These are phyloP conservation scores for Coffea canephora DNA, from an alignment of 257 asterid genomes.

Conservation along the genomic window DNA sequence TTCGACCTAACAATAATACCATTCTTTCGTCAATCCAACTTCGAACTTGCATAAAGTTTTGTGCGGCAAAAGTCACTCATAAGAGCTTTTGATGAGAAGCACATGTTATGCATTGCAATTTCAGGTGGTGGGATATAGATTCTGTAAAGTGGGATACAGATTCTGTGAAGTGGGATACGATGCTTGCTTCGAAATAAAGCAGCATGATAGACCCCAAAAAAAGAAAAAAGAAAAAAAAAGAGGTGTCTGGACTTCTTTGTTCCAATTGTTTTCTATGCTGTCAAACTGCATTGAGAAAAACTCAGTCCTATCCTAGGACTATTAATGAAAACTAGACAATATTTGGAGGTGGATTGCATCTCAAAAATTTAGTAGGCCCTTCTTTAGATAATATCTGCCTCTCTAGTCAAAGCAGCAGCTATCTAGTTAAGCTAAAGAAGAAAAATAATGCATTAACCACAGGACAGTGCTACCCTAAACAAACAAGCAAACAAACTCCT, in stretches of 20 bases:
- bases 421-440: not conserved
- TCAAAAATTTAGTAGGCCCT: not conserved
- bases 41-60: not conserved
- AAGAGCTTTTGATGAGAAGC: not conserved
- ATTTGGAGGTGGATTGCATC: not conserved
- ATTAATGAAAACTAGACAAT: not conserved
- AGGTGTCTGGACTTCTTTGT: not conserved
- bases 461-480: not conserved
- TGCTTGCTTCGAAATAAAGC: too few species aligned
- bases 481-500: not conserved
- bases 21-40: not conserved
- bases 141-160: not conserved
- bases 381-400: not conserved
- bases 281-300: not conserved
- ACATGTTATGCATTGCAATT: not conserved
- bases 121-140: not conserved
- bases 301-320: not conserved
- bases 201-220: not conserved
- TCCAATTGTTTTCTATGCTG: not conserved
- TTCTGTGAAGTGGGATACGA: not conserved
- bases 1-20: too few species aligned
- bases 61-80: not conserved
- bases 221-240: not conserved
- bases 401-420: not conserved
- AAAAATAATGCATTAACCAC: not conserved